Percentiles rank a stretch among this genome's conserved stretches.
Evolutionary conservation across 2,329 filamentous ascomycete genomes (phyloP).

Genomic region (Dactylonectria estremocensis): DNA sequence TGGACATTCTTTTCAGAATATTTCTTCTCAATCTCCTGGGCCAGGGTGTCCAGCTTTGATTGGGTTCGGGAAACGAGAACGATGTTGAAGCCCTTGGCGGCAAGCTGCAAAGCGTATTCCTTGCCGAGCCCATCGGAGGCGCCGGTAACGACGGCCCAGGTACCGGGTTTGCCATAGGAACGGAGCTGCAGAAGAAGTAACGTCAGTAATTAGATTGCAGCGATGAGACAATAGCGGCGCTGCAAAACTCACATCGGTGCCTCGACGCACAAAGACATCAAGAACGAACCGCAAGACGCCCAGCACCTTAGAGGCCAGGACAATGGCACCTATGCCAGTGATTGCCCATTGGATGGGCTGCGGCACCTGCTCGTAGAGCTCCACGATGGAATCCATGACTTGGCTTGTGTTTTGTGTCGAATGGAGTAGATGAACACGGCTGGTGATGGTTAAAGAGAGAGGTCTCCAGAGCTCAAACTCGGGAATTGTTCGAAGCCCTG

Average conservation of each 20-base stretch:
- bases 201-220: constrained; percentile 4
- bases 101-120: constrained; percentile 93
- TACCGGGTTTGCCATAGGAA: constrained; percentile 91
- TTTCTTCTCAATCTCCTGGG: constrained; percentile 81
- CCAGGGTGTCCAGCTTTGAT: constrained; percentile 87
- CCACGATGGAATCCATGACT: constrained; percentile 47
- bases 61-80: constrained; percentile 96
- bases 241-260: constrained; percentile 68
- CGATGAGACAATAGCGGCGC: not conserved
- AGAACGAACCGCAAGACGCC: constrained; percentile 74
- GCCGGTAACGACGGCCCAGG: constrained; percentile 95
- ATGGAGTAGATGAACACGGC: not conserved
- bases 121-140: constrained; percentile 98
- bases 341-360: constrained; percentile 51
- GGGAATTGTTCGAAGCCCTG: constrained; percentile 14
- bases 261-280: constrained; percentile 78
- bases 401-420: not conserved
- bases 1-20: constrained; percentile 74
- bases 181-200: constrained; percentile 73
- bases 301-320: constrained; percentile 69
- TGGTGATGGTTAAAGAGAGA: not conserved
- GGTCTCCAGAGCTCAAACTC: not conserved
- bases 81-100: constrained; percentile 93
- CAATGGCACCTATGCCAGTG: constrained; percentile 72
- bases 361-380: constrained; percentile 41